Conservation (phyloP, 78 protist species). For the Kipferlia bialata region DNA sequence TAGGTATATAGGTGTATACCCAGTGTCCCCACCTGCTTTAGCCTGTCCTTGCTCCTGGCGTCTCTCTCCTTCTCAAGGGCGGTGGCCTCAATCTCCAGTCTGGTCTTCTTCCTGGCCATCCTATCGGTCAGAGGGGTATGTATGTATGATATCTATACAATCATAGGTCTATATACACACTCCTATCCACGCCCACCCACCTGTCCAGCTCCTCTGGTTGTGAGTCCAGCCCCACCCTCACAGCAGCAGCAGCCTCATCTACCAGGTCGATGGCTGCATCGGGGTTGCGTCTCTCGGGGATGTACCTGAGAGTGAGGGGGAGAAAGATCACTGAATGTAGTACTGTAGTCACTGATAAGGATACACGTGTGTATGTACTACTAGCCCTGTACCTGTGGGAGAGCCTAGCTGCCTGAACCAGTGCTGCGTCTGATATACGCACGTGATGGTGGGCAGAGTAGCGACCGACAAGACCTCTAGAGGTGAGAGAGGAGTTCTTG, state of each 20-base stretch:
- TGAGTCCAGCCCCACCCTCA: constrained; percentile 76
- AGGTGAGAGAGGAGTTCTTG: too few species aligned
- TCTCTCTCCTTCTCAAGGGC: constrained; percentile 69
- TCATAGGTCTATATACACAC: too few species aligned
- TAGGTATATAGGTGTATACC: too few species aligned
- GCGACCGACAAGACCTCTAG: too few species aligned
- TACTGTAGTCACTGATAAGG: too few species aligned
- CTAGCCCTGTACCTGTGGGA: too few species aligned
- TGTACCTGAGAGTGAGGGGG: too few species aligned
- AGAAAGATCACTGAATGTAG: too few species aligned
- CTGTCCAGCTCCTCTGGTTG: constrained; percentile 57
- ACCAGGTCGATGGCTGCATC: constrained; percentile 96
- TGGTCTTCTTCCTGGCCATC: constrained; percentile 63
- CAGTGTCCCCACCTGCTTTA: constrained; percentile 35
- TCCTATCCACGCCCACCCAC: too few species aligned
- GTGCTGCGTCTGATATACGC: constrained; percentile 72
- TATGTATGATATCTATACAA: too few species aligned
- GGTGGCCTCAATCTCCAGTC: constrained; percentile 71
- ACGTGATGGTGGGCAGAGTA: constrained; percentile 75
- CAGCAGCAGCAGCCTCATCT: constrained; percentile 85
- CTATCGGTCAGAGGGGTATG: too few species aligned
- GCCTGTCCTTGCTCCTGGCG: constrained; percentile 38
- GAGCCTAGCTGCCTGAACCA: constrained; percentile 79
- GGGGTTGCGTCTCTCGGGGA: constrained; percentile 82
- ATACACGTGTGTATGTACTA: too few species aligned